phyloP scores from a whole-genome alignment of 176 grass and related monocot genomes.

The Alloteropsis semialata region DNA sequence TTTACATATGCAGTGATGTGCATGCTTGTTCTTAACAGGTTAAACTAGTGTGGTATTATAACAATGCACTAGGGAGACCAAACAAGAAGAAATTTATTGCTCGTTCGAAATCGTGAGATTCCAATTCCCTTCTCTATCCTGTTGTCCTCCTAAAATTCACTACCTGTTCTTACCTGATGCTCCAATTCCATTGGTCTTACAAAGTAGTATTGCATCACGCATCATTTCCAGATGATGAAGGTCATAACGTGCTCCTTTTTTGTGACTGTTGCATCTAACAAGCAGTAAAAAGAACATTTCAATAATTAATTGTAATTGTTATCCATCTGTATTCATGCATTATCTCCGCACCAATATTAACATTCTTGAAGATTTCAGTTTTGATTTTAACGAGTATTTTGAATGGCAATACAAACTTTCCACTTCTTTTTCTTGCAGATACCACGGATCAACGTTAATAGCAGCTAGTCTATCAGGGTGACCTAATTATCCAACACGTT shows the following conservation, averaged over 20 bases:
- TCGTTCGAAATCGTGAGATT: slow-evolving; percentile 71
- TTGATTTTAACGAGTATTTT: neutral
- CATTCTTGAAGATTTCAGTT: neutral
- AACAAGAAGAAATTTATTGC: slow-evolving; percentile 98
- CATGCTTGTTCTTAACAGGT: slow-evolving; percentile 23
- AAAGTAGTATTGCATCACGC: neutral
- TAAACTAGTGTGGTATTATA: slow-evolving; percentile 97
- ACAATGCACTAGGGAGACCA: slow-evolving; percentile 90
- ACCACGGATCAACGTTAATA: slow-evolving; percentile 91
- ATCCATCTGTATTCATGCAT: neutral
- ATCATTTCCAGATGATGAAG: neutral
- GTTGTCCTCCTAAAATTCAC: neutral
- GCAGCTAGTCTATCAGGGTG: slow-evolving; percentile 92
- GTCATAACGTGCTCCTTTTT: neutral
- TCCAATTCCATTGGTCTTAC: neutral
- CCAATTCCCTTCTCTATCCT: neutral
- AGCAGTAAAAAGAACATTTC: neutral
- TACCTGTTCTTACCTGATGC: neutral
- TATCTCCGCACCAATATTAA: neutral
- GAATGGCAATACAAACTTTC: neutral
- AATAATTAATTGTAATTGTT: neutral
- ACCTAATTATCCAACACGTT: slow-evolving; percentile 10
- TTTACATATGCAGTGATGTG: neutral
- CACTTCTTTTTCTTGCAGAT: slow-evolving; percentile 47
- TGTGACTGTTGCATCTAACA: neutral